These are phyloP conservation scores for Beauveria bassiana DNA, from an alignment of 2,329 filamentous ascomycete species.

Conservation along the genomic window DNA sequence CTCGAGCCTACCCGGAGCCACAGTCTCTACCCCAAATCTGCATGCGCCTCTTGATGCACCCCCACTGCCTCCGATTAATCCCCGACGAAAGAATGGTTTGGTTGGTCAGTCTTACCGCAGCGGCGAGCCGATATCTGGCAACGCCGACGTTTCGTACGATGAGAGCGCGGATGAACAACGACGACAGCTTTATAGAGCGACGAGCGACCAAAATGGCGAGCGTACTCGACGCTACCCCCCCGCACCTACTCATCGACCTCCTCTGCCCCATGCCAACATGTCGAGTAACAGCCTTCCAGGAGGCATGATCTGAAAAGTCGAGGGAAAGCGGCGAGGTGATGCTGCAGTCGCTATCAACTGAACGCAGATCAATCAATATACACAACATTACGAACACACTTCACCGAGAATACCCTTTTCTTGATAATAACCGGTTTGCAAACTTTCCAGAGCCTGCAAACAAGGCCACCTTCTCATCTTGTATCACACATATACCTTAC, in stretches of 20 bases:
- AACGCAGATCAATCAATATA: neutral
- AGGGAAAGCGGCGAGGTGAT: neutral
- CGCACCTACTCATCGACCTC: slow-evolving; percentile 20
- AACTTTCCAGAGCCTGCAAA: neutral
- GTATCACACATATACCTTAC: neutral
- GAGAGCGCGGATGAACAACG: slow-evolving; percentile 22
- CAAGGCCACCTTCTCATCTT: slow-evolving; percentile 6
- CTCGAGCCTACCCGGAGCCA: slow-evolving; percentile 25
- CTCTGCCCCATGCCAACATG: slow-evolving; percentile 20
- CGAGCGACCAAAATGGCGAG: slow-evolving; percentile 31
- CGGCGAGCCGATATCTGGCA: slow-evolving; percentile 23
- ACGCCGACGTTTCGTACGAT: slow-evolving; percentile 21
- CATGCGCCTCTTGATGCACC: slow-evolving; percentile 31
- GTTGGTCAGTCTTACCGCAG: slow-evolving; percentile 28
- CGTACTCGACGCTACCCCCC: slow-evolving; percentile 20
- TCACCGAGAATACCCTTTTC: neutral
- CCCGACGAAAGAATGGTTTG: slow-evolving; percentile 41
- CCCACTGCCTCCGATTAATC: slow-evolving; percentile 52
- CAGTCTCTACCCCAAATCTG: slow-evolving; percentile 30
- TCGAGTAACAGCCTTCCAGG: slow-evolving; percentile 29
- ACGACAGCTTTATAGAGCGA: slow-evolving; percentile 35
- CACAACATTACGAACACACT: neutral
- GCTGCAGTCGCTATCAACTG: neutral
- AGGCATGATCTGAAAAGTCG: slow-evolving; percentile 35
- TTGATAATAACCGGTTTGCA: slow-evolving; percentile 1